Evolutionary conservation across 2,329 filamentous ascomycete species (phyloP), one percentile per base, ranked within the genome.

Genomic region (Xylaria sp.): DNA sequence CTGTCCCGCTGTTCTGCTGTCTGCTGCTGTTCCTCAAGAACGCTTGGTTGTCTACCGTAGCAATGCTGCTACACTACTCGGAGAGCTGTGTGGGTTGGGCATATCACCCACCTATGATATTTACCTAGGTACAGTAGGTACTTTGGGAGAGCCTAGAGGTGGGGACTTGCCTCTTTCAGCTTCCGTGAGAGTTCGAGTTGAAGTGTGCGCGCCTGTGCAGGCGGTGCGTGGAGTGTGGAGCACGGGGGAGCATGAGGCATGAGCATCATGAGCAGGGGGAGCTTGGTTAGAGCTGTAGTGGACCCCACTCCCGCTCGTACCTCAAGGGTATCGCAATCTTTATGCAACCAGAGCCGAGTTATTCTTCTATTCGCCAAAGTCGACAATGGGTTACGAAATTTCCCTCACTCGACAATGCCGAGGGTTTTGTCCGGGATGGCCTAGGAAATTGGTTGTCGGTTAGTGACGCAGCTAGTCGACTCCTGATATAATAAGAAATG

Each of bases 301-400:
- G 55, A 25, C 12, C 55, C 23, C 20, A 25, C 34, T 34, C 31
- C 10, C 13, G 5, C 10, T 56, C 54, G 23, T 41, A 18, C 41
- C 41, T 46, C 2, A 18, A 23, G n/a, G 31, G n/a, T 39, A 39
- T 39, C 31, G 28, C 28, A 18, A 23, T 37, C 34, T 28, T 28
- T 46, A 58, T 58, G 39, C 55, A 58, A 58, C 39, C 28, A 41
- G n/a, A 58, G 23, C 41, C 31, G 31, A 56, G 31, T 56, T 56
- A 56, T 56, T 56, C 54, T 56, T 56, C 54, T 56, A 56, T 56
- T 56, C 54, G 54, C 23, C 54, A 20, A n/a, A 56, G 10, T 13
- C 39, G 54, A 37, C 54, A 46, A 58, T 31, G 37, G 10, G 12
- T 28, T 25, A 9, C 6, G 12, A 46, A 18, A 46, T 46, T 34